Percentiles rank a stretch among this genome's conserved stretches.
phyloP scores from a whole-genome alignment of 2,329 filamentous ascomycete genomes.

The Ilyonectria sp. region DNA sequence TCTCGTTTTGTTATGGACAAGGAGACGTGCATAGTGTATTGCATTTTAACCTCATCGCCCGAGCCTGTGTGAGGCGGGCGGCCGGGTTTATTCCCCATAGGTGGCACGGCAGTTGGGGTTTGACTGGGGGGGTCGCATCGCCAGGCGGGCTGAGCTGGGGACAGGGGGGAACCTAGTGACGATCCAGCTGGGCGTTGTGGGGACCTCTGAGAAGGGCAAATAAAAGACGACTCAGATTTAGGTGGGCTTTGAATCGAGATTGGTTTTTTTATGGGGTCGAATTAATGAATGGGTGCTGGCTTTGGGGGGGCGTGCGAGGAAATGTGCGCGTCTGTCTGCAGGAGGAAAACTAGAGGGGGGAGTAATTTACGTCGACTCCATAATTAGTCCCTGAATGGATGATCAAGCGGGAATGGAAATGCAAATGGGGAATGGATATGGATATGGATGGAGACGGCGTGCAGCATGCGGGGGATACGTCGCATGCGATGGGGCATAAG shows the following conservation, averaged over 20 bases:
- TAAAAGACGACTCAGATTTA: background rate
- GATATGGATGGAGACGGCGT: background rate
- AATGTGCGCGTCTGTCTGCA: background rate
- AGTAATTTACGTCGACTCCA: too few species aligned
- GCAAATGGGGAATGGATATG: background rate
- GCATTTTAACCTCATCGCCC: background rate
- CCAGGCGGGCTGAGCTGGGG: background rate
- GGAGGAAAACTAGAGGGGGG: background rate
- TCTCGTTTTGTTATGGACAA: background rate
- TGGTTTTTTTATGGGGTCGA: background rate
- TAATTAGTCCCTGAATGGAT: background rate
- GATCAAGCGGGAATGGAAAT: background rate
- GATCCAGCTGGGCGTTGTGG: constrained; percentile 1
- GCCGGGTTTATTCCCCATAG: constrained; percentile 1
- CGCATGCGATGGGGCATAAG: background rate
- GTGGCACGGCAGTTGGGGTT: background rate
- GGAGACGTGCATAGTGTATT: background rate
- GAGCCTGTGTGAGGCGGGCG: background rate
- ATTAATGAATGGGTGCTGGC: background rate
- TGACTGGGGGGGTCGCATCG: background rate
- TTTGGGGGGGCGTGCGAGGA: background rate
- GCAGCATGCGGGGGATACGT: background rate
- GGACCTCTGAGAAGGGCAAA: background rate
- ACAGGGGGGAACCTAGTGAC: background rate
- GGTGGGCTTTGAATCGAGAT: background rate